These are phyloP conservation scores for Seminavis robusta DNA, from an alignment of 108 stramenopile species.

Conservation along the genomic window DNA sequence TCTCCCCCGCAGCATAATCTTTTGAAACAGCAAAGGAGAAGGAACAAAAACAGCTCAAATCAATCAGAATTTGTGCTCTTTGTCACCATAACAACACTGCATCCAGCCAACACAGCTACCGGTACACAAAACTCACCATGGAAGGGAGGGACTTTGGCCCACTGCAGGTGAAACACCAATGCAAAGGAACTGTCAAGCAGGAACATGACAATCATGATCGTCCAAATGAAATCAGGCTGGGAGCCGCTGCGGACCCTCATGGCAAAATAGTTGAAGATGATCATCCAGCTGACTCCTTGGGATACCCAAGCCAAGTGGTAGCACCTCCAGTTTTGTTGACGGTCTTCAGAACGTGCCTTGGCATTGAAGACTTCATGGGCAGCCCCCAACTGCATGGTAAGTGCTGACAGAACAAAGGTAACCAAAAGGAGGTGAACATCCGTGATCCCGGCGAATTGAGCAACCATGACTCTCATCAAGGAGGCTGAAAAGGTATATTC, in stretches of 20 bases:
- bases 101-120: no score
- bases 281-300: conserved; percentile 1
- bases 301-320: conserved; percentile 1
- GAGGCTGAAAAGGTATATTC: conserved; percentile 23
- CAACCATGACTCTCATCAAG: conserved; percentile 32
- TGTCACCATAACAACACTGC: no score
- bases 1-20: conserved; percentile 10
- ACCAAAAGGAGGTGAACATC: conserved; percentile 20
- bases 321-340: conserved; percentile 1
- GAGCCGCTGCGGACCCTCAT: no score
- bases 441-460: conserved; percentile 28
- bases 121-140: no score
- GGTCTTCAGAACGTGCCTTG: conserved; percentile 9
- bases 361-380: conserved; percentile 10
- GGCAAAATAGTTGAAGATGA: conserved; percentile 10
- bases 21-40: no score
- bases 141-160: no score
- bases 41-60: no score
- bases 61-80: no score
- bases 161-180: conserved; percentile 13
- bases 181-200: conserved; percentile 12
- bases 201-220: conserved; percentile 14
- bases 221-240: conserved; percentile 14
- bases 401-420: conserved; percentile 9
- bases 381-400: conserved; percentile 10